Conservation (phyloP, 208 protist genomes). For the Acanthamoeba lenticulata region DNA sequence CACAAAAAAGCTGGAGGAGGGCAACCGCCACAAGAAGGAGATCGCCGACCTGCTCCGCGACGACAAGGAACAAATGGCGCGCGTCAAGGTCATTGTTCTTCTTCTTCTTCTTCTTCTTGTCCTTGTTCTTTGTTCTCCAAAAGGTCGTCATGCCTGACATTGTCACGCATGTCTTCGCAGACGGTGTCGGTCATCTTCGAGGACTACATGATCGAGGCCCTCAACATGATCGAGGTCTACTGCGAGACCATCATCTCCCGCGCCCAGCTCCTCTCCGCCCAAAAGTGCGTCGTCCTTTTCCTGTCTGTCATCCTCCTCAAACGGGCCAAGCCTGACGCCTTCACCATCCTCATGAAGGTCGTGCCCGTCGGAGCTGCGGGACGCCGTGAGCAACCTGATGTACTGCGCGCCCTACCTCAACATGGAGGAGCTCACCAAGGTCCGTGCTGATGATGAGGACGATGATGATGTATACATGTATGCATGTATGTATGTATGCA, state of each 20-base stretch:
- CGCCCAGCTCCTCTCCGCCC: background rate
- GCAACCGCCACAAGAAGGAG: conserved; percentile 37
- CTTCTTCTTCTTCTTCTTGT: background rate
- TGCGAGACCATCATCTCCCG: conserved; percentile 51
- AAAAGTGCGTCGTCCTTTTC: background rate
- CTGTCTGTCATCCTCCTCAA: background rate
- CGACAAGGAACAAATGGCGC: conserved; percentile 16
- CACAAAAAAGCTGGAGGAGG: conserved; percentile 42
- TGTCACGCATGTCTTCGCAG: background rate
- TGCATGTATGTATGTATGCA: background rate
- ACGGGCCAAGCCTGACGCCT: background rate
- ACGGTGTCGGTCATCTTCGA: conserved; percentile 42
- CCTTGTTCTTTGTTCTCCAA: background rate
- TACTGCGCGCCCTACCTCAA: conserved; percentile 57
- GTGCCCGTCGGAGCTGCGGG: conserved; percentile 24
- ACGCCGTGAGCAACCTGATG: conserved; percentile 47
- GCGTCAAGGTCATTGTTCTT: background rate
- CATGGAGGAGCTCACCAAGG: conserved; percentile 57
- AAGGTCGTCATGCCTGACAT: background rate
- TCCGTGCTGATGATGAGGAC: background rate
- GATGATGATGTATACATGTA: background rate
- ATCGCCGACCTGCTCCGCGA: background rate
- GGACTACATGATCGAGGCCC: conserved; percentile 57
- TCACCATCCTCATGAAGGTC: background rate
- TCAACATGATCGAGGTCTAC: conserved; percentile 56